Evolutionary conservation across 2,329 filamentous ascomycete genomes (phyloP), one percentile per base, ranked within the genome.

Genomic region (Penicillium sp.): DNA sequence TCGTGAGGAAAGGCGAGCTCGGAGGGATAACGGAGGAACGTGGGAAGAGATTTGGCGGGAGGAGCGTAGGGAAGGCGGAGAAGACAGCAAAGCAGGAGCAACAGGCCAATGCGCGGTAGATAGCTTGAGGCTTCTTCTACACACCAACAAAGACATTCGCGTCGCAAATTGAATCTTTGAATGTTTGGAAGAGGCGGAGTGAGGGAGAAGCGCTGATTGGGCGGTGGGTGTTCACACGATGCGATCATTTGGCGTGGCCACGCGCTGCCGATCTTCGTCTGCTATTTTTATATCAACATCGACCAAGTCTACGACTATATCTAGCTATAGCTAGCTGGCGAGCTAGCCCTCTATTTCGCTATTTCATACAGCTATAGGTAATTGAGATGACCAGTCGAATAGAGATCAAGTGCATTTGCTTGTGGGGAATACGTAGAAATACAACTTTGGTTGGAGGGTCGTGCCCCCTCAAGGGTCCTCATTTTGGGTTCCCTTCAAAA

Each of bases 71-170:
- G 44, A 57, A 51, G 45, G 49, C 43, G 48, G 49, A 42, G 60
- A 42, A 49, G 45, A 41, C 23, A 24, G 29, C 28, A 34, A 47
- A 52, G 47, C 45, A 44, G 45, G 24, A 44, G 45, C 39, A 45
- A 52, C 41, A 33, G 54, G 51, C 58, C 49, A 53, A 58, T 53
- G 54, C 50, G 52, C 48, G 36, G 57, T 45, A 41, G 24, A 24
- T 12, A 28, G 24, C 24, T 42, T 42, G 23, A 42, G 56, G 59
- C 66, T 63, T 65, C 64, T 66, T 67, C 59, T 66, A 61, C 57
- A 66, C 45, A 52, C 53, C 43, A 65, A 57, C 64, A 64, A 62
- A 68, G 67, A 71, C 70, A 73, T 73, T 65, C 69, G 70, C 36
- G 31, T 33, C 15, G 31, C 31, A 15, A 33, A 15, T 4, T 4